Percentiles rank a stretch among this genome's conserved stretches.
These are phyloP conservation scores for Naganishia friedmannii DNA, from an alignment of 768 basidiomycete species.

Conservation along the genomic window DNA sequence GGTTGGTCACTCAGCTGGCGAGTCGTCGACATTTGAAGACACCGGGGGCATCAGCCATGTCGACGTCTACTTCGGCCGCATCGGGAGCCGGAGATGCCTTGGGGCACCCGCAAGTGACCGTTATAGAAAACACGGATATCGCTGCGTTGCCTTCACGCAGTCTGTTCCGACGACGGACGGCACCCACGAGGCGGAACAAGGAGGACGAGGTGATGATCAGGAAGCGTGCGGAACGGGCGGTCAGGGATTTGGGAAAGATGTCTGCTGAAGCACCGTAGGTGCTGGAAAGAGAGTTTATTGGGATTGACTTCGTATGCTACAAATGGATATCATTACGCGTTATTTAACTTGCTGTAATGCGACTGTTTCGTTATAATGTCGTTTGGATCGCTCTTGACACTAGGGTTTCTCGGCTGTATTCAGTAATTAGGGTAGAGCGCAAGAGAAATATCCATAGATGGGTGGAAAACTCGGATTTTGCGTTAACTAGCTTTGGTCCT, in stretches of 20 bases:
- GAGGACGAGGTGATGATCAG: slow-evolving; percentile 26
- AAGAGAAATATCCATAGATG: not conserved
- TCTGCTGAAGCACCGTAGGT: slow-evolving; percentile 16
- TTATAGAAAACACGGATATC: slow-evolving; percentile 30
- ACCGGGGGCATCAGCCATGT: not conserved
- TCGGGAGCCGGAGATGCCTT: not conserved
- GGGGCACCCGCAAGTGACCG: slow-evolving; percentile 13
- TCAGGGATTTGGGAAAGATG: slow-evolving; percentile 24
- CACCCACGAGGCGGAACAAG: slow-evolving; percentile 27
- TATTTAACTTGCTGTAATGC: not conserved
- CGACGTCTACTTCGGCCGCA: not conserved
- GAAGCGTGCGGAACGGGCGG: slow-evolving; percentile 21
- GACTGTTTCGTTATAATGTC: not conserved
- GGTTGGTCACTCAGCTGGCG: not conserved
- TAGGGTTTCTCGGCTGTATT: not conserved
- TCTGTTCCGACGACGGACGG: slow-evolving; percentile 30
- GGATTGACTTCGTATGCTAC: not conserved
- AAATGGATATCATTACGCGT: not conserved
- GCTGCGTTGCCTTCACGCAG: slow-evolving; percentile 8
- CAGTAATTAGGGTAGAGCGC: not conserved
- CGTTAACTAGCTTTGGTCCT: not conserved
- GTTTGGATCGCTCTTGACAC: not conserved
- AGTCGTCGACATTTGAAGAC: slow-evolving; percentile 6
- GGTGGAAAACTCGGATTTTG: not conserved
- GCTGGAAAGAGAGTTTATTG: not conserved